Evolutionary conservation across 768 basidiomycete species (phyloP).

Genomic region (Rhodosporidiobolus odoratus): DNA sequence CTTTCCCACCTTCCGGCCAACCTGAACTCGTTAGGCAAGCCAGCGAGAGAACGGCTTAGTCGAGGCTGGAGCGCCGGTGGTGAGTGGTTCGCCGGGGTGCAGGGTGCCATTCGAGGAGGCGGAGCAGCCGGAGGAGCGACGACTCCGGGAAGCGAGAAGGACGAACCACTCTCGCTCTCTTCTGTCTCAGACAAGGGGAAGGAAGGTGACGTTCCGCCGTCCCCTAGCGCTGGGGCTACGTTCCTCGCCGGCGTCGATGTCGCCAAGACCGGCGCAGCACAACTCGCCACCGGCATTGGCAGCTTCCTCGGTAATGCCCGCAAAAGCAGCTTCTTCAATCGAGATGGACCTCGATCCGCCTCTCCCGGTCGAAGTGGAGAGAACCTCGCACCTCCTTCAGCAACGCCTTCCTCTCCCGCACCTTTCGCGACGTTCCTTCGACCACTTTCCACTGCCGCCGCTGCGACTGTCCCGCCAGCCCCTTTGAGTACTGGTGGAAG

Average conservation of each 20-base stretch:
- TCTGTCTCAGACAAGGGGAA: not conserved
- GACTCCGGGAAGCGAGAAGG: not conserved
- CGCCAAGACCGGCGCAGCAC: constrained; percentile 30
- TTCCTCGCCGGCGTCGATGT: constrained; percentile 35
- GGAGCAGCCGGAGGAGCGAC: not conserved
- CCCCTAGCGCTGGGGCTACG: not conserved
- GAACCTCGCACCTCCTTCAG: not conserved
- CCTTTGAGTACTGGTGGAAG: too few species aligned
- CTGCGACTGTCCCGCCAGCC: not conserved
- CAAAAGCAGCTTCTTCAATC: not conserved
- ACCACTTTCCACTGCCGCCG: constrained; percentile 4
- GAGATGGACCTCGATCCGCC: too few species aligned
- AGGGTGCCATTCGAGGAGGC: not conserved
- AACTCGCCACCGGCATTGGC: constrained; percentile 31
- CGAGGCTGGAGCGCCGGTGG: not conserved
- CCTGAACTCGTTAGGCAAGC: constrained; percentile 49
- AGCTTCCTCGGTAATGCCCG: constrained; percentile 12
- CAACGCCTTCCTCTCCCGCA: not conserved
- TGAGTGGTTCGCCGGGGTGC: not conserved
- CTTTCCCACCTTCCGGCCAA: constrained; percentile 47
- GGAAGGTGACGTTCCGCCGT: not conserved
- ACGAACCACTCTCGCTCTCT: not conserved
- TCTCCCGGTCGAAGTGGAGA: not conserved
- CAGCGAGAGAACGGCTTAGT: constrained; percentile 12
- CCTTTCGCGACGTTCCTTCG: not conserved